Evolutionary conservation across 352 stramenopile species (phyloP), one percentile per base, ranked within the genome.

Genomic region (Saprolegnia parasitica): DNA sequence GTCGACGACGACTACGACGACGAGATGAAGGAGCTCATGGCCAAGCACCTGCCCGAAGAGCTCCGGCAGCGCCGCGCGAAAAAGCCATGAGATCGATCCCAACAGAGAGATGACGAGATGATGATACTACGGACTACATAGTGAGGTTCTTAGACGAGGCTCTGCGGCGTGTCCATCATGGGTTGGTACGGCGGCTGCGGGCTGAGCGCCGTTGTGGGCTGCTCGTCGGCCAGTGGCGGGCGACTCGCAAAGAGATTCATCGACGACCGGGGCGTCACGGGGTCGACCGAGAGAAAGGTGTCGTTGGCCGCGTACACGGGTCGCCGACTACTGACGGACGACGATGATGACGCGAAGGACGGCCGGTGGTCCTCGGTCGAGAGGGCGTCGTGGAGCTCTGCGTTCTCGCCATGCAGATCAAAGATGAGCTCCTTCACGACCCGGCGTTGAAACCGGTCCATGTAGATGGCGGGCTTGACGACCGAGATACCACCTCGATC

Each of bases 341-440:
- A 61, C 56, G 56, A 65, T n/a, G 58, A 65, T 9, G 40, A 49
- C 40, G n/a, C 23, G 40, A 49, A 49, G 13, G 42, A 49, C 42
- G 42, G 42, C 11, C 42, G 42, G 18, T 49, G 42, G 11, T 49
- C 42, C 18, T 49, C 42, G 42, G 42, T 49, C 13, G 20, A 21
- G 11, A 40, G 37, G 13, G 20, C 40, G n/a, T 67, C n/a, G 58
- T 18, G 11, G 18, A 29, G 13, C 11, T 65, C 37, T 0, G n/a
- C 58, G 5, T 21, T 35, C 35, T 21, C 24, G 11, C 24, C 13
- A 4, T 67, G 58, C 11, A 67, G 10, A 35, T 92, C 84, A 52
- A 87, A 88, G 54, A 92, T 89, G 26, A 93, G 75, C 47, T 93
- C 84, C 18, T 78, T 77, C 21, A 93, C 74, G 15, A 93, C 84